phyloP scores from a whole-genome alignment of 75 land plant species.

The Cupressus sempervirens region DNA sequence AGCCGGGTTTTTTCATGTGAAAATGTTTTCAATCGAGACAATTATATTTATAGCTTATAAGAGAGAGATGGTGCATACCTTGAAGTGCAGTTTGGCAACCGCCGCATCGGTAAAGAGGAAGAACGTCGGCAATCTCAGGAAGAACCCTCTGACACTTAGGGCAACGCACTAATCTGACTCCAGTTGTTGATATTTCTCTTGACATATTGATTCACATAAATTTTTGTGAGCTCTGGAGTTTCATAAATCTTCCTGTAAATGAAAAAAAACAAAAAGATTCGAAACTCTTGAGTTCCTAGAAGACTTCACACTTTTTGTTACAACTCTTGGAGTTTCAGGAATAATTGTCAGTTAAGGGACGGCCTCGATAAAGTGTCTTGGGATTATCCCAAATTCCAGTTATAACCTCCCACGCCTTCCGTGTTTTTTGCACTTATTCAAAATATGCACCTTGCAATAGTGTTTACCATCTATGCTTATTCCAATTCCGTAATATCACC shows the following conservation, averaged over 20 bases:
- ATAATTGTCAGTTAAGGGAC: background rate
- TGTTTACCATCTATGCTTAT: background rate
- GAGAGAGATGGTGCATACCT: conserved; percentile 15
- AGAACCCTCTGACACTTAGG: conserved; percentile 51
- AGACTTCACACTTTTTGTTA: background rate
- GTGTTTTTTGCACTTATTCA: background rate
- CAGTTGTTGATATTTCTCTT: background rate
- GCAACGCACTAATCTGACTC: conserved; percentile 44
- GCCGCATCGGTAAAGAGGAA: conserved; percentile 45
- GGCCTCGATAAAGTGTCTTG: background rate
- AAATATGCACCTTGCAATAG: background rate
- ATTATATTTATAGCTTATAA: background rate
- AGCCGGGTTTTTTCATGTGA: background rate
- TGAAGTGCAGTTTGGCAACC: conserved; percentile 43
- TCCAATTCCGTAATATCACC: background rate
- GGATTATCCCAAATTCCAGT: background rate
- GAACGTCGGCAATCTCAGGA: conserved; percentile 37
- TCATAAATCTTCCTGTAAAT: background rate
- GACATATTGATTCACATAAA: background rate
- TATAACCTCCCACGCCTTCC: background rate
- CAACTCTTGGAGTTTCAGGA: background rate
- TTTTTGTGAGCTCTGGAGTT: background rate
- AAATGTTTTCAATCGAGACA: background rate
- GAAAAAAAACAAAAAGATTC: background rate
- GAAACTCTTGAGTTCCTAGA: background rate